Base-by-base conservation (phyloP, 2,329 filamentous ascomycete species). In the Aureobasidium subglaciale region DNA sequence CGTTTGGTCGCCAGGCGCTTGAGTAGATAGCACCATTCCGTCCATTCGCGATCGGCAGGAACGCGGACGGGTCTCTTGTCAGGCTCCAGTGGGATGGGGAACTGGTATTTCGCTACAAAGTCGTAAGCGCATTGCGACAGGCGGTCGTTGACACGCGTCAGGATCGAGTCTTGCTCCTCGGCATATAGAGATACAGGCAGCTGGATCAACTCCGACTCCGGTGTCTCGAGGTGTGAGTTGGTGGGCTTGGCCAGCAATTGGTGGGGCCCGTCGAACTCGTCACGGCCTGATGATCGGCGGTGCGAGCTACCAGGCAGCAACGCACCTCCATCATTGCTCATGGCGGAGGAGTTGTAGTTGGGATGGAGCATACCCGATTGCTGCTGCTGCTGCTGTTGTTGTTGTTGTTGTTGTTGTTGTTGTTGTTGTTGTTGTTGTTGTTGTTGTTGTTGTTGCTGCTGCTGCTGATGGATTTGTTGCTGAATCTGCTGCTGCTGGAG, bases 61-160 rank as follows among this genome's bases (percentile, higher is more conserved):
- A 84, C 76, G 68, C 87, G 84, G 53, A 91, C 80, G 56, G 86
- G 85, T 62, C 88, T 81, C 81, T 90, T 90, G 69, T 92, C 87
- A 69, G 87, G 82, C 56, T 89, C 88, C 64, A 93, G 73, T 10
- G 89, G 89, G 63, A 95, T 90, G 11, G 89, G 89, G 68, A 95
- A 95, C 71, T 92, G 88, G 69, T 93, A 93, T 71, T 90, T 90
- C 64, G 89, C 89, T 64, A 95, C 85, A 71, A 95, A 95, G 72
- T 95, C 88, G 77, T 87, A 95, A 29, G 88, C 89, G 69, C 88
- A 93, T 70, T 87, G 86, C 22, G 88, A 90, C 42, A 95, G 77
- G 59, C 88, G 82, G 71, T 92, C 88, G 74, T 93, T 93, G 70
- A 93, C 88, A 70, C 86, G 82, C 56, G 81, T 82, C 56, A 93